These are phyloP conservation scores for Venturia oleaginea DNA, from an alignment of 2,329 filamentous ascomycete genomes.

Conservation along the genomic window DNA sequence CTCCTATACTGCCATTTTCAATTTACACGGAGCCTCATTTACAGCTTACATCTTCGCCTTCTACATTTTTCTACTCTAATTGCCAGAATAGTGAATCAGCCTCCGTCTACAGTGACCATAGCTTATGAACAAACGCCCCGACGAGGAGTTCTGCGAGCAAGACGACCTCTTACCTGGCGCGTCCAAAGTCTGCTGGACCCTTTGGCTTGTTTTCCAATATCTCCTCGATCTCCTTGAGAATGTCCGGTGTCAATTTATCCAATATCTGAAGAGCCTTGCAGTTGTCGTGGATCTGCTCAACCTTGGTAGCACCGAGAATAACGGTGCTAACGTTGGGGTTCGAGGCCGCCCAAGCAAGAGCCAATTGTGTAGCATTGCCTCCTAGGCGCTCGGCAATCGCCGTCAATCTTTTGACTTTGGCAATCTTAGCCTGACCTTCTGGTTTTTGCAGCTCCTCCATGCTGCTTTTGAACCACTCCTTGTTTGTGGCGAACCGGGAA, in stretches of 20 bases:
- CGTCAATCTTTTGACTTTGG: slow-evolving; percentile 49
- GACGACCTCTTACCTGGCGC: slow-evolving; percentile 17
- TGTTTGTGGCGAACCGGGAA: slow-evolving; percentile 51
- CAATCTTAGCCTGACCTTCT: slow-evolving; percentile 44
- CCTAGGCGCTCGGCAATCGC: slow-evolving; percentile 41
- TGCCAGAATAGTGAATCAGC: background rate
- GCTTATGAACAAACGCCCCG: background rate
- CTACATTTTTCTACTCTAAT: background rate
- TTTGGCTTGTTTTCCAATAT: slow-evolving; percentile 32
- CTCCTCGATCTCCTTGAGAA: slow-evolving; percentile 32
- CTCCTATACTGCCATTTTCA: too few species aligned
- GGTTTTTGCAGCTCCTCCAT: slow-evolving; percentile 42
- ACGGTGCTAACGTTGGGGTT: slow-evolving; percentile 50
- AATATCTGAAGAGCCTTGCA: slow-evolving; percentile 34
- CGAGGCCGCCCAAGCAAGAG: slow-evolving; percentile 51
- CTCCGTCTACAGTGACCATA: background rate
- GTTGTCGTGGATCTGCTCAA: slow-evolving; percentile 34
- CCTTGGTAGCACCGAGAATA: slow-evolving; percentile 46
- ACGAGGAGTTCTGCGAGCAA: background rate
- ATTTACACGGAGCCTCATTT: background rate
- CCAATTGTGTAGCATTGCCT: slow-evolving; percentile 41
- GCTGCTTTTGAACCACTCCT: slow-evolving; percentile 48
- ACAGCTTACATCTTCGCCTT: background rate
- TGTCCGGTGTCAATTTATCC: slow-evolving; percentile 29
- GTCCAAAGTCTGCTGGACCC: slow-evolving; percentile 16